Conservation (phyloP, 2,329 filamentous ascomycete genomes). For the Colletotrichum spaethianum region DNA sequence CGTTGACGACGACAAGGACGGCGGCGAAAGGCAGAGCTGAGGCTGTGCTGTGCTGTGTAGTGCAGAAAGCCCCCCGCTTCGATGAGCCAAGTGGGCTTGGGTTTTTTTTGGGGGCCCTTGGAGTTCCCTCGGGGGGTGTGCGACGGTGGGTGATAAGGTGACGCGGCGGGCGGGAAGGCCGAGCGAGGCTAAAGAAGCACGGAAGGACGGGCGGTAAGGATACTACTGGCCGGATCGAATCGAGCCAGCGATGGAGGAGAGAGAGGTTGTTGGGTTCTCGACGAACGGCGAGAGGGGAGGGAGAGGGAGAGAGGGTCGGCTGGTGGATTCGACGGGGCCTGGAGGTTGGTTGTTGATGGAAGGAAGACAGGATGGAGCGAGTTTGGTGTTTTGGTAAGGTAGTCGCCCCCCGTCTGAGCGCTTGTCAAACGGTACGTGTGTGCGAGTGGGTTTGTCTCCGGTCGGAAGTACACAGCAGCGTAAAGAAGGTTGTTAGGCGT, state of each 20-base stretch:
- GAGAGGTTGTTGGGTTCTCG: slow-evolving; percentile 2
- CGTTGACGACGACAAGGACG: slow-evolving; percentile 40
- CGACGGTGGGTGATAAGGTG: slow-evolving; percentile 40
- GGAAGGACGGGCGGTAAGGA: slow-evolving; percentile 8
- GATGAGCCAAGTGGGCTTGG: slow-evolving; percentile 43
- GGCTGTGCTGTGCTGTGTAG: slow-evolving; percentile 42
- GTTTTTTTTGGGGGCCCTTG: slow-evolving; percentile 38
- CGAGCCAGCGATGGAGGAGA: slow-evolving; percentile 29
- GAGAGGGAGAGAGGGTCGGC: slow-evolving; percentile 16
- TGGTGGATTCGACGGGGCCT: slow-evolving; percentile 13
- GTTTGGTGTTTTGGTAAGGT: slow-evolving; percentile 39
- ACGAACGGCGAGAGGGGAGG: slow-evolving; percentile 4
- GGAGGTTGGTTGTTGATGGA: slow-evolving; percentile 34
- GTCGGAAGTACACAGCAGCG: slow-evolving; percentile 31
- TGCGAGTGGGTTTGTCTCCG: slow-evolving; percentile 32
- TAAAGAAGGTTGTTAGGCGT: slow-evolving; percentile 30
- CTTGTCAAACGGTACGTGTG: slow-evolving; percentile 42
- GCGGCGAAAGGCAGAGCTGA: slow-evolving; percentile 41
- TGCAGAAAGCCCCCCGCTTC: slow-evolving; percentile 42
- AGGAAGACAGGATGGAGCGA: slow-evolving; percentile 30
- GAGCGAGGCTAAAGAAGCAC: slow-evolving; percentile 24
- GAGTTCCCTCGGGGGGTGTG: slow-evolving; percentile 26
- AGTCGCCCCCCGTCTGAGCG: slow-evolving; percentile 38
- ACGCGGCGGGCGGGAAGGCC: slow-evolving; percentile 41
- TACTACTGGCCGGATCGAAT: slow-evolving; percentile 20